Percentiles rank a stretch among this genome's conserved stretches.
phyloP scores from a whole-genome alignment of 2,329 filamentous ascomycete genomes.

The Ophiostoma tasmaniense region DNA sequence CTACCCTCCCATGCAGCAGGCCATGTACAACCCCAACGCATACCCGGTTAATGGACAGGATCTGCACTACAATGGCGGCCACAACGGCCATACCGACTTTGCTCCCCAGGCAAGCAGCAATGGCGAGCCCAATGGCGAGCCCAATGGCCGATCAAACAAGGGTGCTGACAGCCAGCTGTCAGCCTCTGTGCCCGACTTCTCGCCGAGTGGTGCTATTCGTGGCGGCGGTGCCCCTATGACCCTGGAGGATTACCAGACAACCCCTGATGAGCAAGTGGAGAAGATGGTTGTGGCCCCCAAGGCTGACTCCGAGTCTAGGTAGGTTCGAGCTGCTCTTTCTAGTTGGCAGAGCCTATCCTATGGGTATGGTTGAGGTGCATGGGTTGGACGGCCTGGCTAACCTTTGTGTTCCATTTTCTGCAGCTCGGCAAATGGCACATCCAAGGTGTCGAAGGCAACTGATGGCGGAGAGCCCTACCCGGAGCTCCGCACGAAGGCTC shows the following conservation, averaged over 20 bases:
- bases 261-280: constrained; percentile 27
- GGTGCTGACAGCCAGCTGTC: constrained; percentile 48
- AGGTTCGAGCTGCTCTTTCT: not conserved
- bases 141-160: constrained; percentile 32
- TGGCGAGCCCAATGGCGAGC: constrained; percentile 23
- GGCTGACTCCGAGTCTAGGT: constrained; percentile 17
- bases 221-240: constrained; percentile 22
- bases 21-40: constrained; percentile 21
- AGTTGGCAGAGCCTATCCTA: not conserved
- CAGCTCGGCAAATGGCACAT: not conserved
- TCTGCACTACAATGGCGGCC: constrained; percentile 26
- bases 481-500: constrained; percentile 33
- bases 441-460: not conserved
- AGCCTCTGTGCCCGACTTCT: constrained; percentile 56
- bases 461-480: constrained; percentile 22
- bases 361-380: not conserved
- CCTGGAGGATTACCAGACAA: constrained; percentile 28
- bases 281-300: constrained; percentile 25
- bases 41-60: constrained; percentile 26
- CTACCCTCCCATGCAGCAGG: constrained; percentile 24
- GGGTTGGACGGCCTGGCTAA: not conserved
- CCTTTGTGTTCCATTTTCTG: not conserved
- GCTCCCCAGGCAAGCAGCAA: constrained; percentile 22
- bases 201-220: constrained; percentile 30
- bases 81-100: constrained; percentile 8